Evolutionary conservation across 352 stramenopile genomes (phyloP), one percentile per base, ranked within the genome.

Genomic region (Pythium phragmiticola): DNA sequence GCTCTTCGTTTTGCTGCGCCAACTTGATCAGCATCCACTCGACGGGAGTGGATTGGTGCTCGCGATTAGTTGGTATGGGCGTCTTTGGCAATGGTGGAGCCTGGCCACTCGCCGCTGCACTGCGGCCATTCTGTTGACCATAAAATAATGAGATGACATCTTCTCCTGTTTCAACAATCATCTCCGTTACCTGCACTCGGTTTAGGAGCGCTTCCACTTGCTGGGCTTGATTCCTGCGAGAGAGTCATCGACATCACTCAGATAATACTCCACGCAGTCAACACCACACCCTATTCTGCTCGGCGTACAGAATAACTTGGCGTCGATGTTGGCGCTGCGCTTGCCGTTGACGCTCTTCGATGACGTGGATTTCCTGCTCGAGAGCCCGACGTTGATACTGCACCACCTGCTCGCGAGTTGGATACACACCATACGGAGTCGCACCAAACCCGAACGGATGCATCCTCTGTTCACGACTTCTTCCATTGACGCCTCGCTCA

Each of bases 1-100:
- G 60, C 9, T 77, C 71, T 45, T 75, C 68, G 39, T 75, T 75
- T 57, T 77, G 71, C 30, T 66, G 68, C 4, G 73, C 34, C 2
- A 77, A 30, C 19, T 41, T 65, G 1, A 43, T 26, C 5, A 75
- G 17, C 56, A 73, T 63, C 36, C 34, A 57, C 26, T 66, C 39
- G 2, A 57, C 41, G 2, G 53, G 34, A 60, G 23, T 21, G 13
- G 17, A 23, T 19, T 34, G 53, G 21, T 51, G 37, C 17, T 51
- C 53, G 13, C 21, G 11, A 30, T 13, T 12, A 13, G 19, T 36
- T 6, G 49, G 28, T 17, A 9, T 21, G 16, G 33, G 7, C 2
- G 50, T n/a, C 7, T 7, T 26, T 45, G 36, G 51, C n/a, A 7
- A 12, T 26, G 13, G 47, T 37, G 47, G n/a, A 53, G 47, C 39